Conservation (phyloP, 306 rosid genomes). For the Cyclanthera cordifolia region DNA sequence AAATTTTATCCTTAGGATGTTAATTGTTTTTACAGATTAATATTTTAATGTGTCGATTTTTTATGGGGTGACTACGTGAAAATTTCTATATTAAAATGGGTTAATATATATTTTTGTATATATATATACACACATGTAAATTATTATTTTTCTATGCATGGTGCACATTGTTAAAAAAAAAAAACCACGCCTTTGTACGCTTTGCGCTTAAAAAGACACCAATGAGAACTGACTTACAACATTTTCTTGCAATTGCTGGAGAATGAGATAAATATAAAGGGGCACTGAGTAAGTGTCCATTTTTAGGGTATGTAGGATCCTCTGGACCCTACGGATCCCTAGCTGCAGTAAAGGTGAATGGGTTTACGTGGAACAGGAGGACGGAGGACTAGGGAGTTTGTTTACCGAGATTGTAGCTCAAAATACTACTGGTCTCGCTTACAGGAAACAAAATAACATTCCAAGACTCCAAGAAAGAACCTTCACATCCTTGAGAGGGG, state of each 20-base stretch:
- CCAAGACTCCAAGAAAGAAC: background rate
- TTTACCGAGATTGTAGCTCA: background rate
- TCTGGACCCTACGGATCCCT: background rate
- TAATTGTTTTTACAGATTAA: too few relatives aligned
- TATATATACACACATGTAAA: too few relatives aligned
- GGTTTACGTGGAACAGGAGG: background rate
- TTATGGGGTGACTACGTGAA: too few relatives aligned
- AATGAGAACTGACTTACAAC: background rate
- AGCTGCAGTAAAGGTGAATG: background rate
- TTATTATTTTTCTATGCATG: too few relatives aligned
- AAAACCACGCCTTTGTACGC: too few relatives aligned
- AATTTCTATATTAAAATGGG: too few relatives aligned
- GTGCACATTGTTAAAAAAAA: too few relatives aligned
- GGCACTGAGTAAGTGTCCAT: background rate
- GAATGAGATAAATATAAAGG: background rate
- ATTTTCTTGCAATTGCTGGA: background rate
- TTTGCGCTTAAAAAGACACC: too few relatives aligned
- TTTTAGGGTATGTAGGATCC: slow-evolving; percentile 5
- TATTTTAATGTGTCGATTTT: too few relatives aligned
- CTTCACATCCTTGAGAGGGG: background rate
- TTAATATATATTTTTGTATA: too few relatives aligned
- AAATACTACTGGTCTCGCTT: background rate
- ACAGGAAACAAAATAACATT: background rate
- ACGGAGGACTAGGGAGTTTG: background rate
- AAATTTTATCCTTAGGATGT: too few relatives aligned